Evolutionary conservation across 345 rosid species (phyloP).

Genomic region (Melaleuca alternifolia): DNA sequence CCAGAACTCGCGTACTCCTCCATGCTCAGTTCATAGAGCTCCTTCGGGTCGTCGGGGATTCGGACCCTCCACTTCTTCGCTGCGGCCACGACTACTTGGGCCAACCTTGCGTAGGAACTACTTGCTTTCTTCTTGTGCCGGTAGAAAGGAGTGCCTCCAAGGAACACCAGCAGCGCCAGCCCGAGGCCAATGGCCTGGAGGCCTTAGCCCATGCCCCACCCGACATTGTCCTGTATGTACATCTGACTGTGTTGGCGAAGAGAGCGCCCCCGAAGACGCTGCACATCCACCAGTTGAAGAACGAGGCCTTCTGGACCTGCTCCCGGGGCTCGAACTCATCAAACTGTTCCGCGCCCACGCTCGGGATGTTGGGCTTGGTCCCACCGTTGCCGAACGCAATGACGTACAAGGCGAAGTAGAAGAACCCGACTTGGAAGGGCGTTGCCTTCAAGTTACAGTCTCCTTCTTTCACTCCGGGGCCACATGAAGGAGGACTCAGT

Average conservation of each 20-base stretch:
- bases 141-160: conserved; percentile 36
- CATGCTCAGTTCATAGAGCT: conserved; percentile 32
- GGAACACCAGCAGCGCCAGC: conserved; percentile 20
- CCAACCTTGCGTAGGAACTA: conserved; percentile 32
- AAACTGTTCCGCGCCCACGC: conserved; percentile 63
- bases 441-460: conserved; percentile 19
- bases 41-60: conserved; percentile 26
- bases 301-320: conserved; percentile 43
- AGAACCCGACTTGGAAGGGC: conserved; percentile 19
- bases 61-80: conserved; percentile 27
- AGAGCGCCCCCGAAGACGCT: conserved; percentile 47
- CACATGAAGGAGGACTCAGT: conserved; percentile 47
- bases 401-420: conserved; percentile 38
- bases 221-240: conserved; percentile 41
- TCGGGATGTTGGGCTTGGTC: conserved; percentile 57
- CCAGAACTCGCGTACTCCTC: conserved; percentile 19
- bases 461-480: conserved; percentile 12
- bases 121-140: conserved; percentile 40
- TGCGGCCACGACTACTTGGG: conserved; percentile 43
- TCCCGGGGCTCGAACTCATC: conserved; percentile 53
- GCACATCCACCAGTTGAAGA: conserved; percentile 72
- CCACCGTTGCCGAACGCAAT: conserved; percentile 43
- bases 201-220: conserved; percentile 29
- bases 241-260: conserved; percentile 38
- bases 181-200: conserved; percentile 27